Evolutionary conservation across 2,329 filamentous ascomycete species (phyloP), one percentile per base, ranked within the genome.

Genomic region (Clathrospora elynae): DNA sequence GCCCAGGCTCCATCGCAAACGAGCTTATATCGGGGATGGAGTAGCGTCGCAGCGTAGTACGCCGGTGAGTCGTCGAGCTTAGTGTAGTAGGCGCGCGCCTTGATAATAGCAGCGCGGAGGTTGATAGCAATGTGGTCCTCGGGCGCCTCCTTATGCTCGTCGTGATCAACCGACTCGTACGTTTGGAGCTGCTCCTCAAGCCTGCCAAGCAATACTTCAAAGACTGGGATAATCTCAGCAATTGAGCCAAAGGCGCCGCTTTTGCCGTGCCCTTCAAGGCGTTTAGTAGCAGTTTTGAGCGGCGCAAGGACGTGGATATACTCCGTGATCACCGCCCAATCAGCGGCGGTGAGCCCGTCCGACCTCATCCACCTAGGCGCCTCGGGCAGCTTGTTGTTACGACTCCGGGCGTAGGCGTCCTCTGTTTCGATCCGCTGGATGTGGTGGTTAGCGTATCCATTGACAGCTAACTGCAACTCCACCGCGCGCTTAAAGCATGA

Each of bases 51-150:
- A 32, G 34, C 29, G 35, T 45, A 45, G 25, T 45, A n/a, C n/a
- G n/a, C n/a, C n/a, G 24, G 39, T 11, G 39, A 42, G 13, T 32
- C 22, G 23, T 42, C n/a, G 12, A 47, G 33, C 30, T 34, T 43
- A 9, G 6, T 16, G 32, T 42, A 47, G 25, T 47, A 47, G 3
- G 32, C 32, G 7, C 34, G 20, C n/a, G 25, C 13, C 25, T 43
- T 47, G 8, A 14, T 12, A 8, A 23, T 10, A 23, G 20, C 20
- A 23, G 20, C 20, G 6, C 20, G 20, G 20, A 46, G 10, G 25
- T 40, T 42, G 16, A 46, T 48, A 5, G 19, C 24, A 10, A 43
- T 8, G 20, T 46, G 25, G 14, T 36, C 31, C 19, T 37, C 23
- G 19, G 14, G 29, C 11, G 34, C 22, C 6, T 37, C 23, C 17